Percentiles rank a stretch among this genome's conserved stretches.
Evolutionary conservation across 73 alveolate species (phyloP).

Genomic region (Tetrahymena borealis): DNA sequence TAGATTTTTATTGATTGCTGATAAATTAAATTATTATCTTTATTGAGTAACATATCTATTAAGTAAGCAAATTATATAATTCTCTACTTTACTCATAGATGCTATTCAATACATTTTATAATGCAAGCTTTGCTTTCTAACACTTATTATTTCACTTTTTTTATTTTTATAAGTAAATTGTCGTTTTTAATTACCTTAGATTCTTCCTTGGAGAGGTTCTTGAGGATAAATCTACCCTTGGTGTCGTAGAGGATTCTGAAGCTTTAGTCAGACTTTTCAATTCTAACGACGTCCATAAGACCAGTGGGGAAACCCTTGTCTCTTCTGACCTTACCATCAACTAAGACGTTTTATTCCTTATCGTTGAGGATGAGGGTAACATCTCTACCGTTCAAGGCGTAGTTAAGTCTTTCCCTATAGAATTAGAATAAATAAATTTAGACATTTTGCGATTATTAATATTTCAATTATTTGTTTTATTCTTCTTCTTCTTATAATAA

Average conservation of each 20-base stretch:
- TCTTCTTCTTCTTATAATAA: no score
- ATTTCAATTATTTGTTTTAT: no score
- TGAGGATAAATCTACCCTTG: constrained; percentile 90
- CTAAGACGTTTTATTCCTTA: constrained; percentile 79
- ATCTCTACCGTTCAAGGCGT: constrained; percentile 87
- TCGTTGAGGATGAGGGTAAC: constrained; percentile 67
- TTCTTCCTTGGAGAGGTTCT: constrained; percentile 32
- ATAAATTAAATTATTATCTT: no score
- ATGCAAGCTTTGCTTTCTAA: no score
- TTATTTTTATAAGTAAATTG: not conserved
- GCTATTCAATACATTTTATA: no score
- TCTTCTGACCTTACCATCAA: constrained; percentile 93
- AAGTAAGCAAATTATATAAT: no score
- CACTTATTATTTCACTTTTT: no score
- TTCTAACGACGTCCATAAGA: constrained; percentile 84
- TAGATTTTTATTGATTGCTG: no score
- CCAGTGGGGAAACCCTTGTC: constrained; percentile 97
- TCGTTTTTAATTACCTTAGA: constrained; percentile 10
- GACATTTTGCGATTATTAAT: not conserved
- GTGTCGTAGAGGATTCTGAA: constrained; percentile 95
- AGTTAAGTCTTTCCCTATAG: constrained; percentile 61
- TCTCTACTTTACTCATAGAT: no score
- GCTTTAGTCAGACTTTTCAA: constrained; percentile 81
- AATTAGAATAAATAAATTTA: not conserved
- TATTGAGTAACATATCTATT: no score